Evolutionary conservation across 2,329 filamentous ascomycete species (phyloP), one percentile per base, ranked within the genome.

Genomic region (Talaromyces sp.): DNA sequence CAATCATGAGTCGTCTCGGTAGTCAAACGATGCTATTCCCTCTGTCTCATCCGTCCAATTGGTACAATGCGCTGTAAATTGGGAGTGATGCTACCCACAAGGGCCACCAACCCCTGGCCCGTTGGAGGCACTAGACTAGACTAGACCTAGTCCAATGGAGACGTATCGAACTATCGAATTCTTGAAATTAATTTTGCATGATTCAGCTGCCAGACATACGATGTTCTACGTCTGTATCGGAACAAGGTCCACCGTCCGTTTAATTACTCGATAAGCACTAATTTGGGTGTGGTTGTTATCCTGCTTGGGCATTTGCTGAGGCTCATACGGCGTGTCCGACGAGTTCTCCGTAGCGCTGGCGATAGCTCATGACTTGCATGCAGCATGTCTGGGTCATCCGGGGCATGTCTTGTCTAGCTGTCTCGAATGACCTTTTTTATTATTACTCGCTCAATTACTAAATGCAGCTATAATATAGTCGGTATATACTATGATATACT

Each of bases 131-230:
- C 47, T 54, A 54, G 50, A 35, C 50, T 54, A 19, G 50, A 54
- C 50, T 37, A 35, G 50, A 52, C 49, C 17, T 52, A 52, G 49
- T 27, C 13, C 47, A 27, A 27, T 25, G 47, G 47, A 33, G 49
- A 52, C 27, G 49, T 52, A 52, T 54, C 50, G 31, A 35, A 54
- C 31, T 54, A 54, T 54, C 27, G 49, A 52, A 33, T 52, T n/a
- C 27, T 52, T 35, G 27, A 35, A 54, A 54, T 35, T 22, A 22
- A 8, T 54, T 37, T 54, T 35, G 50, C 50, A 54, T 37, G 50
- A 54, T 54, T 35, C 50, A 54, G 50, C 50, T 54, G 50, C 50
- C 50, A 54, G 50, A 35, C 50, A 37, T 37, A 11, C 13, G 35
- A 11, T 13, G 11, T 5, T 31, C 27, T 6, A 31, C 27, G 27